Base-by-base conservation (phyloP, 1,284 basidiomycete species). In the Exsudoporus floridanus region DNA sequence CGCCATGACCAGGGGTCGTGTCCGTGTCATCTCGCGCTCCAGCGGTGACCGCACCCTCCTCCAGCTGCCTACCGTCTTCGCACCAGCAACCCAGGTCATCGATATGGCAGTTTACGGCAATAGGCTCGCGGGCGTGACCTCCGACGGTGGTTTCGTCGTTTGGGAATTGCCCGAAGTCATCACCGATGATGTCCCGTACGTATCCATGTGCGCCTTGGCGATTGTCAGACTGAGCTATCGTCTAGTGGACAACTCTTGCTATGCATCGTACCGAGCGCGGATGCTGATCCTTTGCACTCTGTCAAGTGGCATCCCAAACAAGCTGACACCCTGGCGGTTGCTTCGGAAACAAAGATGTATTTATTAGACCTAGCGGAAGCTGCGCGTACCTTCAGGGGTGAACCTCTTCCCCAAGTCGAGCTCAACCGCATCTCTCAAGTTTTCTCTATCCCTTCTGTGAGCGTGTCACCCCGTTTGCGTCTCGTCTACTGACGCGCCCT, bases 1-100 rank as follows among this genome's bases (percentile, higher is more conserved):
- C 64, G 89, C 88, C 19, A 92, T 92, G 90, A 91, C 86, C n/a
- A 84, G 86, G 72, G 88, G 86, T 82, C 88, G 90, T 57, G 86
- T 92, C 48, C 85, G 90, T 45, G 86, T 92, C 48, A 91, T 92
- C 55, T 92, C 89, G 18, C 80, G 89, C 49, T 87, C 88, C 14
- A 91, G 89, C 58, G 90, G 90, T 21, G 88, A 90, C 66, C 84
- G 90, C 45, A 91, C 90, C 12, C 74, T 92, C 0, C 77, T 92
- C 28, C 86, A 90, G 64, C 74, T 92, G 37, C 89, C 89, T 5
- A 63, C 73, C 18, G 70, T 81, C 31, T 91, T 91, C 72, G 78
- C 80, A 0, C 67, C 73, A 2, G 71, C 76, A 27, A 80, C 84
- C 2, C 82, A 83, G 40, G 84, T 92, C 44, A 83, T 80, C 49